These are phyloP conservation scores for Purshia tridentata DNA, from an alignment of 306 rosid genomes.

Conservation along the genomic window DNA sequence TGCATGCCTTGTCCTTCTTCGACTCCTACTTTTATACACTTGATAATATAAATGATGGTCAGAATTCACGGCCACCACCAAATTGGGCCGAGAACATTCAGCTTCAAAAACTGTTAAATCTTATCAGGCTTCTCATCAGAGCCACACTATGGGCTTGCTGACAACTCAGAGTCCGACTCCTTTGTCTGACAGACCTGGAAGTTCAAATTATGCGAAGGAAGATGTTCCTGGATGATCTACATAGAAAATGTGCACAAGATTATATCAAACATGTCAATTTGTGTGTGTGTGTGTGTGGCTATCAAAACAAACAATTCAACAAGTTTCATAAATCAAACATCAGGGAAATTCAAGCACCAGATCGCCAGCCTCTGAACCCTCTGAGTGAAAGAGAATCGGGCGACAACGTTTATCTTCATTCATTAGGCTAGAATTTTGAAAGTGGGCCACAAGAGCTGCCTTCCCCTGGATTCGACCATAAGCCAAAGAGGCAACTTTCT, in stretches of 20 bases:
- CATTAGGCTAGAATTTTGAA: constrained; percentile 92
- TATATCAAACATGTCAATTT: constrained; percentile 5
- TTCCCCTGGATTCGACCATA: constrained; percentile 94
- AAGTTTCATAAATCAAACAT: constrained; percentile 1
- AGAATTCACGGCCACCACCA: constrained; percentile 35
- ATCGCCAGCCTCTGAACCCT: constrained; percentile 66
- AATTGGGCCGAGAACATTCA: constrained; percentile 24
- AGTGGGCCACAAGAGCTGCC: constrained; percentile 86
- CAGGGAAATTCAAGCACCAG: constrained; percentile 39
- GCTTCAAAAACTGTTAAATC: constrained; percentile 33
- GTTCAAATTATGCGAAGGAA: constrained; percentile 56
- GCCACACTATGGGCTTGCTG: constrained; percentile 38
- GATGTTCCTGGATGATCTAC: constrained; percentile 64
- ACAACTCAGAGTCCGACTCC: constrained; percentile 38
- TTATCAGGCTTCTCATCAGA: constrained; percentile 34
- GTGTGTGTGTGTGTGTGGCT: background rate
- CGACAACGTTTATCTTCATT: constrained; percentile 92
- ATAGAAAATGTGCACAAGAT: constrained; percentile 13
- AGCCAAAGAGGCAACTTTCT: constrained; percentile 86
- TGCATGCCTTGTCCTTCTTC: constrained; percentile 33
- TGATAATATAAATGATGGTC: constrained; percentile 33
- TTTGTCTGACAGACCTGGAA: constrained; percentile 38
- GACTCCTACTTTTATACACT: constrained; percentile 50
- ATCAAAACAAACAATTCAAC: background rate
- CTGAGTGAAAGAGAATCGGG: constrained; percentile 85